Conservation (phyloP, 352 stramenopile species). For the Nothophytophthora sp. region DNA sequence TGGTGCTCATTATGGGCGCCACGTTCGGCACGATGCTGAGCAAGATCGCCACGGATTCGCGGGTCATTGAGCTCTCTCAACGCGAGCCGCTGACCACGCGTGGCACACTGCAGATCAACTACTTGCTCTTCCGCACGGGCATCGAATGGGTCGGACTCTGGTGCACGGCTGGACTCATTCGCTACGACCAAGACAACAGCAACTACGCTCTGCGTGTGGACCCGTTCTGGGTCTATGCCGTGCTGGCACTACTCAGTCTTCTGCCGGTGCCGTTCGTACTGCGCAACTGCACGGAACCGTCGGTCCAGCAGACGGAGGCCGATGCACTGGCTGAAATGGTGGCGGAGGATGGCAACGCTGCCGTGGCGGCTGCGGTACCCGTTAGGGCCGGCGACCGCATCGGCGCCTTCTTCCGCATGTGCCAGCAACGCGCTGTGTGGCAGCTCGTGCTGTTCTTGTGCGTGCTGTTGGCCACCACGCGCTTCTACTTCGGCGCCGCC, state of each 20-base stretch:
- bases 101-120: conserved; percentile 79
- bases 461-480: conserved; percentile 48
- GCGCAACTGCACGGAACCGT: conserved; percentile 59
- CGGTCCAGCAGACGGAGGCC: conserved; percentile 26
- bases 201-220: conserved; percentile 58
- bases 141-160: conserved; percentile 55
- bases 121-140: conserved; percentile 57
- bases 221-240: conserved; percentile 49
- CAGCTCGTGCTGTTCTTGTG: conserved; percentile 77
- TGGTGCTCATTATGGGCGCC: conserved; percentile 74
- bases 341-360: conserved; percentile 26
- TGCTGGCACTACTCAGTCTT: conserved; percentile 52
- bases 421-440: conserved; percentile 74
- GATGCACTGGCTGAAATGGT: conserved; percentile 24
- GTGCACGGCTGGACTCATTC: conserved; percentile 46
- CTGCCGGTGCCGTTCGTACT: conserved; percentile 64
- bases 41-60: conserved; percentile 85
- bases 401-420: conserved; percentile 61
- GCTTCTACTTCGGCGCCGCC: conserved; percentile 58
- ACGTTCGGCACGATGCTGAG: conserved; percentile 83
- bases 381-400: conserved; percentile 19
- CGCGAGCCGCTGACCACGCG: conserved; percentile 68
- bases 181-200: conserved; percentile 35
- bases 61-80: conserved; percentile 81
- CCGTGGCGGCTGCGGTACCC: conserved; percentile 16